Evolutionary conservation across 2,329 filamentous ascomycete species (phyloP), one percentile per base, ranked within the genome.

Genomic region (Arthrinium phaeospermum): DNA sequence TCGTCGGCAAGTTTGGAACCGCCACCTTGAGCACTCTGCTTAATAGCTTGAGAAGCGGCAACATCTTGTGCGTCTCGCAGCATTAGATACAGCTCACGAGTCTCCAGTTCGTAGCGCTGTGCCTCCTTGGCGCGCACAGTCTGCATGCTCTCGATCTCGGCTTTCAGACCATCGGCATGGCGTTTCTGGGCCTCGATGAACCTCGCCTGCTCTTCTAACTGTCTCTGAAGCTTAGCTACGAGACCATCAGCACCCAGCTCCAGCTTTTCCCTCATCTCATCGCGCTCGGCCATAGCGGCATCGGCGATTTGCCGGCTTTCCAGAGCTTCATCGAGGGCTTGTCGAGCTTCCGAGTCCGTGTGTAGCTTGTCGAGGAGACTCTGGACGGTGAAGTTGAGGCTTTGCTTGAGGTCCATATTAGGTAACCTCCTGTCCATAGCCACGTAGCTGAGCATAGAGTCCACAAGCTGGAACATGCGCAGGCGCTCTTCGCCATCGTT

Each of bases 401-500:
- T 97, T 82, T 98, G 96, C 85, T 98, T 98, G 73, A 99, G 89
- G 81, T 99, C 96, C 91, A 98, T 96, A 82, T 99, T 96, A 51
- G 96, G 96, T 75, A 98, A 84, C 75, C 96, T 90, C 79, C 96
- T 91, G 82, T 99, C 96, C 96, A 99, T 99, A 78, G 96, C 96
- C 74, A 99, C 96, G 82, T 98, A 98, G 83, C 95, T 98, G 76
- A 99, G 91, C 95, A 98, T 98, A n/a, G 94, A 92, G 83, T 99
- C 96, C 41, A 98, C 95, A 41, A 99, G 90, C 85, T 98, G 96
- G 84, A 98, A 99, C 92, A 98, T 96, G 68, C 94, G 92, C 74
- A 98, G 84, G 19, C 95, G 91, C 82, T 99, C 96, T 80, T 98
- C 96, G 68, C 93, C 93, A 77, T 97, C 94, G 75, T 95, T 96